Percentiles rank a stretch among this genome's conserved stretches.
Evolutionary conservation across 441 rosid genomes (phyloP).

Genomic region (Omphalea diandra): DNA sequence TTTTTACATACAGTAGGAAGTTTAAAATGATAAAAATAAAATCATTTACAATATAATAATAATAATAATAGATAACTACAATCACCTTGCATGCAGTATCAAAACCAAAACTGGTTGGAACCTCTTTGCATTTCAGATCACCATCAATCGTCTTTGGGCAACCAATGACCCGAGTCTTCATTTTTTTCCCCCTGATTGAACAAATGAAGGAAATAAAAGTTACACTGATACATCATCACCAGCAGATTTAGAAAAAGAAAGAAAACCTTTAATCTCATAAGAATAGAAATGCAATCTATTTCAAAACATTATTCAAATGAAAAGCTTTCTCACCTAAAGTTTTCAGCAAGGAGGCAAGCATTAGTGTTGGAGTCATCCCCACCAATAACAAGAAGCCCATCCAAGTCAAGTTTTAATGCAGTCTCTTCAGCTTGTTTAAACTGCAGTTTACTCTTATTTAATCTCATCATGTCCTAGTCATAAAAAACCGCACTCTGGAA

Average conservation of each 20-base stretch:
- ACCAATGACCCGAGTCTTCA: conserved; percentile 90
- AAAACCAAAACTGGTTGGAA: conserved; percentile 96
- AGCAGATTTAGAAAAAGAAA: not conserved
- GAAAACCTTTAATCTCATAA: not conserved
- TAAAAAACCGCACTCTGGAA: not conserved
- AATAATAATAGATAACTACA: not conserved
- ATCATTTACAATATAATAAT: not conserved
- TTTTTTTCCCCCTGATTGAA: conserved; percentile 62
- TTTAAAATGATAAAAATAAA: not conserved
- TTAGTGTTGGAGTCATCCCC: conserved; percentile 99
- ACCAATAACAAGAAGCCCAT: conserved; percentile 94
- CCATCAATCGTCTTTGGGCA: conserved; percentile 99
- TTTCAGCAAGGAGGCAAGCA: conserved; percentile 98
- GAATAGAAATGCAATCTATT: not conserved
- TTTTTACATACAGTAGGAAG: not conserved
- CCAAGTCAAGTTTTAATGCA: conserved; percentile 77
- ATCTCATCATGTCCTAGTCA: not conserved
- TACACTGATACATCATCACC: not conserved
- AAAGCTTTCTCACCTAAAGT: conserved; percentile 59
- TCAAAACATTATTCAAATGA: not conserved
- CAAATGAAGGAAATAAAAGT: conserved; percentile 6
- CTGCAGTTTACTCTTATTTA: conserved; percentile 41
- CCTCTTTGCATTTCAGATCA: conserved; percentile 98
- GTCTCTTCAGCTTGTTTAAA: conserved; percentile 99
- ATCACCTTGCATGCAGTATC: conserved; percentile 99